A percentile compares a stretch with the other conserved stretches of the same genome.
phyloP scores from a whole-genome alignment of 2,329 filamentous ascomycete species.

The Fulvia fulva region DNA sequence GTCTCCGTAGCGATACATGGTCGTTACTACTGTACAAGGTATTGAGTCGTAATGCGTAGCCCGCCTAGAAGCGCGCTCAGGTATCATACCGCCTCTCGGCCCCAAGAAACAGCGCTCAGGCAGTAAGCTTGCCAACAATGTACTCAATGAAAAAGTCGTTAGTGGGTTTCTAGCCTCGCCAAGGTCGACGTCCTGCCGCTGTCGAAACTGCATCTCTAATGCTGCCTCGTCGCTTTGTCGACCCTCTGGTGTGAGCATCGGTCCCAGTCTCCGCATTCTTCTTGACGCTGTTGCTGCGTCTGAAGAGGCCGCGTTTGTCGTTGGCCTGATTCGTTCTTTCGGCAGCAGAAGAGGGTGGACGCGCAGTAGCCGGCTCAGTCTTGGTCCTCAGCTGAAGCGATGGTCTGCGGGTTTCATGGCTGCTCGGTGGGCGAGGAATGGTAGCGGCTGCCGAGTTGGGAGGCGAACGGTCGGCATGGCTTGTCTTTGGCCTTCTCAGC shows the following conservation, averaged over 20 bases:
- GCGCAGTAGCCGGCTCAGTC: conserved; percentile 12
- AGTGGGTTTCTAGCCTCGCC: conserved; percentile 7
- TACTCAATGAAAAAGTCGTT: not conserved
- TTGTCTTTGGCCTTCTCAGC: conserved; percentile 19
- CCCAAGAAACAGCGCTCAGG: not conserved
- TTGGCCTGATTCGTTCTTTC: not conserved
- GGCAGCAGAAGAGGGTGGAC: conserved; percentile 15
- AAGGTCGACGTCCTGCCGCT: conserved; percentile 14
- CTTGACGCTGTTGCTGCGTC: conserved; percentile 19
- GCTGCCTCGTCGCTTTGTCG: conserved; percentile 21
- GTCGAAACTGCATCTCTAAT: conserved; percentile 22
- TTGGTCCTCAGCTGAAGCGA: conserved; percentile 11
- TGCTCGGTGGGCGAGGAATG: conserved; percentile 9
- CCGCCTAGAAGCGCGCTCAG: not conserved
- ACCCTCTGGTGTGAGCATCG: not conserved
- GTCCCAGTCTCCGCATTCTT: conserved; percentile 1
- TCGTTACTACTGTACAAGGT: conserved; percentile 1
- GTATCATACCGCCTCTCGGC: not conserved
- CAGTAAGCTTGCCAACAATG: not conserved
- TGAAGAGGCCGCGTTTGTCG: conserved; percentile 17
- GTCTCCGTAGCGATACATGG: not conserved
- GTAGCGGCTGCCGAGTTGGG: conserved; percentile 1
- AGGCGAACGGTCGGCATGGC: conserved; percentile 16
- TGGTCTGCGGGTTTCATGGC: conserved; percentile 11
- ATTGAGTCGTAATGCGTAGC: not conserved